Evolutionary conservation across 2,329 filamentous ascomycete species (phyloP).

Genomic region (Chaetoscypha palmicola): DNA sequence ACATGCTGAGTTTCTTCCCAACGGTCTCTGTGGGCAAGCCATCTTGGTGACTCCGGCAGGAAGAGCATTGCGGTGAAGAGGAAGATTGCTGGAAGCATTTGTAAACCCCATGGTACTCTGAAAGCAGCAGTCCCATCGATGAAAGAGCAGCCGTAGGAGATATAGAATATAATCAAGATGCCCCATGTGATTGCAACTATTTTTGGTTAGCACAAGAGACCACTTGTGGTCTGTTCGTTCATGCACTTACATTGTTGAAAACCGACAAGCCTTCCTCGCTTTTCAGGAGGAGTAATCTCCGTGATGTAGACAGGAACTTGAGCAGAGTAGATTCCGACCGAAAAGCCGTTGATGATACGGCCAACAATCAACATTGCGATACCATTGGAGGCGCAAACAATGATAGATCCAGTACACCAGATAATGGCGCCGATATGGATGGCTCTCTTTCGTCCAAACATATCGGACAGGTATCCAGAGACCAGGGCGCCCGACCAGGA

Average conservation of each 20-base stretch:
- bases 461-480: conserved; percentile 54
- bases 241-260: conserved; percentile 53
- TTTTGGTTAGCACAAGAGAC: conserved; percentile 2
- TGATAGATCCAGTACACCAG: conserved; percentile 51
- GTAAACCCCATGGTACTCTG: conserved; percentile 57
- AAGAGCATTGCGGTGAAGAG: conserved; percentile 53
- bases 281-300: conserved; percentile 52
- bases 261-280: conserved; percentile 60
- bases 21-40: conserved; percentile 55
- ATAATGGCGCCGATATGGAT: conserved; percentile 42
- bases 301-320: conserved; percentile 64
- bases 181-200: conserved; percentile 54
- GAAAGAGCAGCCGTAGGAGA: conserved; percentile 47
- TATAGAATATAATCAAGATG: conserved; percentile 64
- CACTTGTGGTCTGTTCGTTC: neutral
- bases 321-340: conserved; percentile 55
- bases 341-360: conserved; percentile 55
- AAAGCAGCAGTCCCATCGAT: conserved; percentile 52
- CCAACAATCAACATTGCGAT: conserved; percentile 45
- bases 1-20: conserved; percentile 49
- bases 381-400: conserved; percentile 53
- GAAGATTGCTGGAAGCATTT: conserved; percentile 53
- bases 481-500: conserved; percentile 58
- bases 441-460: conserved; percentile 41
- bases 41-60: conserved; percentile 55